Evolutionary conservation across 2,329 filamentous ascomycete genomes (phyloP).

Genomic region (Cadophora malorum): DNA sequence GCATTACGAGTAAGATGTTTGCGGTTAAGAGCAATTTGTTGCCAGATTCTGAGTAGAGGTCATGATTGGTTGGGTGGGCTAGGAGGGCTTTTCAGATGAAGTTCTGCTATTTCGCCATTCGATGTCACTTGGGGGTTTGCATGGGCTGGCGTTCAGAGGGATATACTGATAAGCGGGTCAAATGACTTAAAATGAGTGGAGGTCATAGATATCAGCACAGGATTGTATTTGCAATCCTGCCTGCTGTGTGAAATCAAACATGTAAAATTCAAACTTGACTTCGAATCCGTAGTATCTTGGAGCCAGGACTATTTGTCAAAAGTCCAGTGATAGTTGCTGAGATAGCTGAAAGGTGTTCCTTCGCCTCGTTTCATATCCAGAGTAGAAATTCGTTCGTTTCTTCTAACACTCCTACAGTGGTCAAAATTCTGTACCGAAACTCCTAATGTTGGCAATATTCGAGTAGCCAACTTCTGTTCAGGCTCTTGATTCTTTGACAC

Average conservation of each 20-base stretch:
- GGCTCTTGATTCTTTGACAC: not conserved
- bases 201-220: constrained; percentile 11
- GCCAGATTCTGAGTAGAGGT: constrained; percentile 48
- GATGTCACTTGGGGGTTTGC: constrained; percentile 25
- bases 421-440: not conserved
- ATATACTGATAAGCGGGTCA: constrained; percentile 21
- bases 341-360: not conserved
- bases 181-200: constrained; percentile 16
- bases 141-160: constrained; percentile 34
- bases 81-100: constrained; percentile 11
- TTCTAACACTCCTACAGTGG: too few species aligned
- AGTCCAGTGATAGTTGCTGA: not conserved
- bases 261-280: constrained; percentile 11
- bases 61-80: not conserved
- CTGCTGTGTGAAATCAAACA: constrained; percentile 15
- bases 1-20: constrained; percentile 96
- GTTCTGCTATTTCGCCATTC: constrained; percentile 18
- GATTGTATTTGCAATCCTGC: not conserved
- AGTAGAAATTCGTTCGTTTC: too few species aligned
- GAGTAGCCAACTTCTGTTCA: not conserved
- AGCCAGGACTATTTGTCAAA: not conserved
- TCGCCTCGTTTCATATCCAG: too few species aligned
- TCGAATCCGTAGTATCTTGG: not conserved
- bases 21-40: constrained; percentile 78
- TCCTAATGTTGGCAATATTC: not conserved